phyloP scores from a whole-genome alignment of 768 basidiomycete species.

The Boletales sp. region DNA sequence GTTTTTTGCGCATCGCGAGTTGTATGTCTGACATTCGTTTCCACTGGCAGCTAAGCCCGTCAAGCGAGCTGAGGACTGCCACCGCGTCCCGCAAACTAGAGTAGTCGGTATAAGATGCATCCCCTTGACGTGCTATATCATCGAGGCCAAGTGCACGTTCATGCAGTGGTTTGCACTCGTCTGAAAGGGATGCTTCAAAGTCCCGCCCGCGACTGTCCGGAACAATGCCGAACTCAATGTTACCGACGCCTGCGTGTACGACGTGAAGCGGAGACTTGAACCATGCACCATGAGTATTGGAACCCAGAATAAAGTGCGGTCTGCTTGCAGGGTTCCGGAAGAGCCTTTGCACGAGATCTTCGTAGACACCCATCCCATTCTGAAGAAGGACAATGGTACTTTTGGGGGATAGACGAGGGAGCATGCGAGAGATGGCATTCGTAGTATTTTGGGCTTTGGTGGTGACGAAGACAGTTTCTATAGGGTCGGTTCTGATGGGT shows the following conservation, averaged over 20 bases:
- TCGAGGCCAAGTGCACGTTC: conserved; percentile 47
- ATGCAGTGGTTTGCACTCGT: conserved; percentile 28
- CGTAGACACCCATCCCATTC: conserved; percentile 93
- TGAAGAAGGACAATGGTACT: conserved; percentile 91
- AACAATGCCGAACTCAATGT: conserved; percentile 74
- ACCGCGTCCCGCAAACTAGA: conserved; percentile 65
- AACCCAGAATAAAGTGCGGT: conserved; percentile 82
- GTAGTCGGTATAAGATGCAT: conserved; percentile 43
- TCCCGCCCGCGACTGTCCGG: conserved; percentile 62
- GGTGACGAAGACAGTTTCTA: conserved; percentile 79
- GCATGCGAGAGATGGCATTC: conserved; percentile 52
- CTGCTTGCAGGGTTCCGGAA: conserved; percentile 72
- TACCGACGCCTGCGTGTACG: conserved; percentile 68
- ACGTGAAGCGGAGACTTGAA: conserved; percentile 48
- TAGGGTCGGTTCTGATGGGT: conserved; percentile 31
- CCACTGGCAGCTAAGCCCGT: conserved; percentile 60
- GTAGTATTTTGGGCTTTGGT: conserved; percentile 73
- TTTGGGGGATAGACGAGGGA: conserved; percentile 55
- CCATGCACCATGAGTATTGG: conserved; percentile 79
- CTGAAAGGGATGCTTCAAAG: conserved; percentile 53
- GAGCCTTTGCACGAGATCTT: conserved; percentile 58
- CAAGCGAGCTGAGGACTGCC: conserved; percentile 53
- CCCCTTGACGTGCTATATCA: conserved; percentile 44
- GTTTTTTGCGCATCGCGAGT: conserved; percentile 68
- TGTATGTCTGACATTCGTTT: conserved; percentile 64